Evolutionary conservation across 129 eudicot genomes (phyloP).

Genomic region (Dittrichia graveolens): DNA sequence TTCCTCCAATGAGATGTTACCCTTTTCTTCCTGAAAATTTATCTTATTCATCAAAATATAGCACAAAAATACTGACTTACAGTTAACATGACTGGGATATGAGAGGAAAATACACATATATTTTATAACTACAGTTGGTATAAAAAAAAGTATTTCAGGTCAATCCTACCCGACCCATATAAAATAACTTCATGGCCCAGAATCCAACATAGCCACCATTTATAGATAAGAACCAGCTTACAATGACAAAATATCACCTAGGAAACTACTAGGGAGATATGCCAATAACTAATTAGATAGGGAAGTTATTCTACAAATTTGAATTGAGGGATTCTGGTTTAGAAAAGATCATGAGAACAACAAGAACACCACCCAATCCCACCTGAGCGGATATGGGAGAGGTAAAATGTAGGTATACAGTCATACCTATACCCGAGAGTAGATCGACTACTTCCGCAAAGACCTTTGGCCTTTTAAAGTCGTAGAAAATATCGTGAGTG

Average conservation of each 20-base stretch:
- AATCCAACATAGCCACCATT: neutral
- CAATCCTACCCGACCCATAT: no score
- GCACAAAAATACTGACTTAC: neutral
- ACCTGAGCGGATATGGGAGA: no score
- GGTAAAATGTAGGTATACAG: no score
- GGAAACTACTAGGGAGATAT: neutral
- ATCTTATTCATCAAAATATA: conserved; percentile 23
- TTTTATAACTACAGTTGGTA: neutral
- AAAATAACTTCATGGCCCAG: no score
- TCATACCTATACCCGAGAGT: no score
- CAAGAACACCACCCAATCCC: no score
- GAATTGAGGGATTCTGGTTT: neutral
- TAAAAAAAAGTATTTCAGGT: no score
- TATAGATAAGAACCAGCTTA: neutral
- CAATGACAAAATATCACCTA: neutral
- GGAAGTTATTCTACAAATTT: neutral
- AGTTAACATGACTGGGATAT: neutral
- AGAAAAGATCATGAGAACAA: neutral
- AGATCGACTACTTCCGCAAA: no score
- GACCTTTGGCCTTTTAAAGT: no score
- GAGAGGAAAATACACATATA: neutral
- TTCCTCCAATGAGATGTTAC: conserved; percentile 80
- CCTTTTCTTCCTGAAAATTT: conserved; percentile 64
- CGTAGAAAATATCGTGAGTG: no score
- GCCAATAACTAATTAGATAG: neutral